Evolutionary conservation across 2,329 filamentous ascomycete species (phyloP).

Genomic region (Ascochyta fabae): DNA sequence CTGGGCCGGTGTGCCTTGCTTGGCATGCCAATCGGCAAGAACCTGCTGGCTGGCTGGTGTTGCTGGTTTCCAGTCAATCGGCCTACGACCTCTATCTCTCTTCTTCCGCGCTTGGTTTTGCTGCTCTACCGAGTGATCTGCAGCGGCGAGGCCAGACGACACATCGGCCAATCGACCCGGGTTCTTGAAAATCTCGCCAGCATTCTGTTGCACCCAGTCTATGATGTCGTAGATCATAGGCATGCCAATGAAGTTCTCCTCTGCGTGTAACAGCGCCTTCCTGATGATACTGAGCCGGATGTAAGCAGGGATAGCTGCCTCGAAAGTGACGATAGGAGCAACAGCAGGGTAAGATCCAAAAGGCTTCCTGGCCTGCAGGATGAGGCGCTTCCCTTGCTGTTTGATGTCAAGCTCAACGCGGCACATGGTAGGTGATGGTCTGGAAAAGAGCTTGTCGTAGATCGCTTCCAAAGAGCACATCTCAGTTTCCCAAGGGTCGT

Average conservation of each 20-base stretch:
- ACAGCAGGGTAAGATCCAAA: slow-evolving; percentile 72
- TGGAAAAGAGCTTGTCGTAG: slow-evolving; percentile 68
- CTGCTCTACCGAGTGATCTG: slow-evolving; percentile 41
- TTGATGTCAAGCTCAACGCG: slow-evolving; percentile 69
- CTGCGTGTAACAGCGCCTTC: slow-evolving; percentile 74
- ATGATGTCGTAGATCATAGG: slow-evolving; percentile 90
- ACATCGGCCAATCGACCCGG: slow-evolving; percentile 87
- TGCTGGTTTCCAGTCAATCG: slow-evolving; percentile 70
- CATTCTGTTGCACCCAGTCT: slow-evolving; percentile 88
- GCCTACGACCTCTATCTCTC: slow-evolving; percentile 49
- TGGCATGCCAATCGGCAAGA: slow-evolving; percentile 68
- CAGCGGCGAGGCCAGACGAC: slow-evolving; percentile 72
- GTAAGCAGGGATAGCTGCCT: slow-evolving; percentile 78
- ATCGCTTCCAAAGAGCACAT: slow-evolving; percentile 84
- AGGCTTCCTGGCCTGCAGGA: slow-evolving; percentile 73
- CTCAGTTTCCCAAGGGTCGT: slow-evolving; percentile 82
- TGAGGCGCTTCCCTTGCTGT: slow-evolving; percentile 53
- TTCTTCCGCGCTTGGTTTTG: slow-evolving; percentile 22
- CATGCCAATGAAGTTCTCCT: slow-evolving; percentile 75
- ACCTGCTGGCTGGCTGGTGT: slow-evolving; percentile 64
- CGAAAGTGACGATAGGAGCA: slow-evolving; percentile 73
- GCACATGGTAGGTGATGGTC: slow-evolving; percentile 68
- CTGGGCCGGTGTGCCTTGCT: slow-evolving; percentile 69
- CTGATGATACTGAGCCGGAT: slow-evolving; percentile 89
- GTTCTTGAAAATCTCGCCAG: slow-evolving; percentile 80